Evolutionary conservation across 1,284 basidiomycete genomes (phyloP).

Genomic region (Microbotryum saponariae): DNA sequence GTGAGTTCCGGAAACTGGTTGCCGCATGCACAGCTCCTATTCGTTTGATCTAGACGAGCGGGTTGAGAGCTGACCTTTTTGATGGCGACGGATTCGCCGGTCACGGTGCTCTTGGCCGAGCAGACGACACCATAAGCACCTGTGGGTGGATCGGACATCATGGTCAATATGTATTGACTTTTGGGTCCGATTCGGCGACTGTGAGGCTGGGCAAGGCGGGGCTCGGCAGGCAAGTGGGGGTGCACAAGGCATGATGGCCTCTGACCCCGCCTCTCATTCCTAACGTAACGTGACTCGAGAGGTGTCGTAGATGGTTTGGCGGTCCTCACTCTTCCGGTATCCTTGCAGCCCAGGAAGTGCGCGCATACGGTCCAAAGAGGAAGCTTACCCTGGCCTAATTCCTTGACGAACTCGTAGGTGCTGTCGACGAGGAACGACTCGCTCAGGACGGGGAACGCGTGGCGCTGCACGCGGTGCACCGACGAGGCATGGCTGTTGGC

Average conservation of each 20-base stretch:
- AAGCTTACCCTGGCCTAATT: constrained; percentile 66
- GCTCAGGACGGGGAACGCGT: constrained; percentile 26
- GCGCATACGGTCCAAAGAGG: background rate
- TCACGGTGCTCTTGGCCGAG: constrained; percentile 32
- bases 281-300: background rate
- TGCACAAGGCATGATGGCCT: background rate
- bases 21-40: too few relatives aligned
- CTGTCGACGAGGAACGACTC: constrained; percentile 56
- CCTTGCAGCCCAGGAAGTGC: background rate
- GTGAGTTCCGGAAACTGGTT: too few relatives aligned
- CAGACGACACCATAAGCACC: constrained; percentile 37
- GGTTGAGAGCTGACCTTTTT: constrained; percentile 55
- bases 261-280: background rate
- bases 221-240: background rate
- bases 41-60: background rate
- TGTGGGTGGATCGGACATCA: background rate
- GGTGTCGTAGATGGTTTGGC: background rate
- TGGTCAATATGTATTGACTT: background rate
- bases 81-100: constrained; percentile 60
- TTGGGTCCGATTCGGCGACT: background rate
- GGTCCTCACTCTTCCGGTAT: background rate
- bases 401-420: constrained; percentile 88
- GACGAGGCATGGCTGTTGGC: background rate
- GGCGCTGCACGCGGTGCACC: constrained; percentile 22
- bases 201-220: background rate